A percentile compares a stretch with the other conserved stretches of the same genome.
Evolutionary conservation across 148 eudicot species (phyloP).

Genomic region (Linanthus parryae): DNA sequence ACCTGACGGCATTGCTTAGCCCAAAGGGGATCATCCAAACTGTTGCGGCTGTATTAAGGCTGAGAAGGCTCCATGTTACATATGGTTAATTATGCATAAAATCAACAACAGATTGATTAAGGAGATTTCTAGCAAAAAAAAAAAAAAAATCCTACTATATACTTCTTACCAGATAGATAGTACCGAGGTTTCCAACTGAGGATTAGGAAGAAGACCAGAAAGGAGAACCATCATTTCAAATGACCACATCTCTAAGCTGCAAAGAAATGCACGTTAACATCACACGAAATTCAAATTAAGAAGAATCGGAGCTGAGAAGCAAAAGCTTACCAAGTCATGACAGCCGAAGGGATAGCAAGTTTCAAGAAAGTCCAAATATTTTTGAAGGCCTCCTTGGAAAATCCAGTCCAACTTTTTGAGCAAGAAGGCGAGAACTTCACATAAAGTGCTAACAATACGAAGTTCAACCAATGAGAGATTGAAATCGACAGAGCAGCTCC

Average conservation of each 20-base stretch:
- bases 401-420: constrained; percentile 47
- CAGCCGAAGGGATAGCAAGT: constrained; percentile 50
- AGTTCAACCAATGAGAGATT: constrained; percentile 54
- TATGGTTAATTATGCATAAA: not conserved
- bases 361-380: constrained; percentile 26
- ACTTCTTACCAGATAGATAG: constrained; percentile 60
- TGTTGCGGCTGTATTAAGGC: constrained; percentile 64
- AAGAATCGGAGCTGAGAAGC: not conserved
- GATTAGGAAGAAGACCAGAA: constrained; percentile 90
- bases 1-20: constrained; percentile 81
- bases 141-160: not conserved
- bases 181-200: constrained; percentile 80
- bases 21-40: constrained; percentile 84
- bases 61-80: constrained; percentile 9
- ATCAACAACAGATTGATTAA: not conserved
- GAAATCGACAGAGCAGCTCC: constrained; percentile 68
- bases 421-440: constrained; percentile 49
- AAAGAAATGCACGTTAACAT: not conserved
- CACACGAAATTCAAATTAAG: not conserved
- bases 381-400: constrained; percentile 37
- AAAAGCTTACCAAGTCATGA: constrained; percentile 45
- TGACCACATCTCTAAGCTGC: constrained; percentile 86
- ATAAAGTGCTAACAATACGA: constrained; percentile 29
- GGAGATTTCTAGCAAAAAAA: not conserved
- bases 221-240: constrained; percentile 81